A percentile compares a stretch with the other conserved stretches of the same genome.
Conservation (phyloP, 2,329 filamentous ascomycete species). For the Zasmidium angulare region DNA sequence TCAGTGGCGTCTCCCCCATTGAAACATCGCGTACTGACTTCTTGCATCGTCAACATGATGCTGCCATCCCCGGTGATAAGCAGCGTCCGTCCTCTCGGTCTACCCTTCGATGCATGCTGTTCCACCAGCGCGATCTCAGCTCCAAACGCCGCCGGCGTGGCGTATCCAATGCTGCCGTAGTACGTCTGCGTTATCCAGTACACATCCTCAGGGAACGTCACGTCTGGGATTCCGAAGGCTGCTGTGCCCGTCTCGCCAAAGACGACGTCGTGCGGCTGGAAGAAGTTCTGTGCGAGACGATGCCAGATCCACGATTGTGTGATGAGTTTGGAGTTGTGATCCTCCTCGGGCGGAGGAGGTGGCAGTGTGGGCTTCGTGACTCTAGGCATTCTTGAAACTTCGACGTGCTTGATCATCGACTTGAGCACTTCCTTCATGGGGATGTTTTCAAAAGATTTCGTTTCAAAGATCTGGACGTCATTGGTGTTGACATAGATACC, state of each 20-base stretch:
- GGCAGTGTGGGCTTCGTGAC: slow-evolving; percentile 32
- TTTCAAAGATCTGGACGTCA: slow-evolving; percentile 37
- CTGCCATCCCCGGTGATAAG: slow-evolving; percentile 58
- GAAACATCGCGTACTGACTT: slow-evolving; percentile 39
- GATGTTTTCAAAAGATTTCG: slow-evolving; percentile 32
- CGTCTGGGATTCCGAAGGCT: slow-evolving; percentile 87
- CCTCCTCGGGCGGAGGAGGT: slow-evolving; percentile 30
- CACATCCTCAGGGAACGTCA: slow-evolving; percentile 74
- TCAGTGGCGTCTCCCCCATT: too few species aligned
- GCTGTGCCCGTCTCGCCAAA: slow-evolving; percentile 86
- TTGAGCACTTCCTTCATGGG: slow-evolving; percentile 40
- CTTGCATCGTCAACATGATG: slow-evolving; percentile 65
- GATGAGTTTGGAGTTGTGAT: slow-evolving; percentile 38
- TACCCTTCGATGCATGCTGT: slow-evolving; percentile 49
- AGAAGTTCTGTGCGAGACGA: slow-evolving; percentile 40
- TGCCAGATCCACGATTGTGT: slow-evolving; percentile 47
- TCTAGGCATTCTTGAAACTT: slow-evolving; percentile 21
- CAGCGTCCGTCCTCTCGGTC: slow-evolving; percentile 32
- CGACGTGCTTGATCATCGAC: slow-evolving; percentile 30
- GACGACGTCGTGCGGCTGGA: slow-evolving; percentile 71
- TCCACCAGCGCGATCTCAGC: slow-evolving; percentile 64
- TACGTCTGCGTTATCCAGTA: slow-evolving; percentile 80
- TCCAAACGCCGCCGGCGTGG: slow-evolving; percentile 62
- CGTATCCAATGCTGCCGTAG: slow-evolving; percentile 67
- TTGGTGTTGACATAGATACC: slow-evolving; percentile 40